These are phyloP conservation scores for Cyclostephanos invisitatus DNA, from an alignment of 108 stramenopile genomes.

Conservation along the genomic window DNA sequence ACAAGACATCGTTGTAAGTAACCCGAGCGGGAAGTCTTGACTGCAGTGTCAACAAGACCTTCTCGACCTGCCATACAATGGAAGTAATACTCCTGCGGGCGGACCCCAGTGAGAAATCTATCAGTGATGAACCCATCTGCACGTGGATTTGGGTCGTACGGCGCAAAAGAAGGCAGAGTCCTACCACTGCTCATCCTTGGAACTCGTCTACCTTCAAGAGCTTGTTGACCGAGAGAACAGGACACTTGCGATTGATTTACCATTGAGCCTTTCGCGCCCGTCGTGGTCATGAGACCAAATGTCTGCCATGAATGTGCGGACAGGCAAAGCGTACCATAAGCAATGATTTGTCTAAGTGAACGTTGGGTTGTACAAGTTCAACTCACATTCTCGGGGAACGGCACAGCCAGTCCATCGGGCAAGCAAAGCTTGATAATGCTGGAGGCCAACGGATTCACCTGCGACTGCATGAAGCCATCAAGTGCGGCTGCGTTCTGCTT, in stretches of 20 bases:
- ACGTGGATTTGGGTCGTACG: conserved; percentile 95
- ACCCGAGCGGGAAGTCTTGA: conserved; percentile 98
- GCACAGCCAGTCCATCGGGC: conserved; percentile 93
- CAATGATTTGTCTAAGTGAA: conserved; percentile 1
- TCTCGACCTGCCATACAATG: conserved; percentile 99
- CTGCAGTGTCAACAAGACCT: conserved; percentile 95
- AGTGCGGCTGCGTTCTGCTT: conserved; percentile 81
- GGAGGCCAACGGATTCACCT: conserved; percentile 89
- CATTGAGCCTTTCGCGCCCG: conserved; percentile 98
- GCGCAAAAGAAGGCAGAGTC: conserved; percentile 96
- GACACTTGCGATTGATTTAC: conserved; percentile 99
- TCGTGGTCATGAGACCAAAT: conserved; percentile 97
- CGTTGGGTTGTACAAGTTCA: not conserved
- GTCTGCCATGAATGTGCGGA: conserved; percentile 39
- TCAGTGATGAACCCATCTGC: conserved; percentile 99
- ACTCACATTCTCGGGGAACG: conserved; percentile 94
- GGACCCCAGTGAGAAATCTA: conserved; percentile 96
- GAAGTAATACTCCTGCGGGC: conserved; percentile 99
- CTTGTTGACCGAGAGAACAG: conserved; percentile 99
- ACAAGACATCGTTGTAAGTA: conserved; percentile 99
- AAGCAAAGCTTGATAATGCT: conserved; percentile 95
- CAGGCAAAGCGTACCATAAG: conserved; percentile 8
- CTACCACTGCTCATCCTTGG: conserved; percentile 96
- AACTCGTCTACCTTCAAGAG: conserved; percentile 98
- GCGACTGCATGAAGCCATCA: conserved; percentile 95